phyloP scores from a whole-genome alignment of 495 filamentous ascomycete genomes.

The Penicillium malachiteum region DNA sequence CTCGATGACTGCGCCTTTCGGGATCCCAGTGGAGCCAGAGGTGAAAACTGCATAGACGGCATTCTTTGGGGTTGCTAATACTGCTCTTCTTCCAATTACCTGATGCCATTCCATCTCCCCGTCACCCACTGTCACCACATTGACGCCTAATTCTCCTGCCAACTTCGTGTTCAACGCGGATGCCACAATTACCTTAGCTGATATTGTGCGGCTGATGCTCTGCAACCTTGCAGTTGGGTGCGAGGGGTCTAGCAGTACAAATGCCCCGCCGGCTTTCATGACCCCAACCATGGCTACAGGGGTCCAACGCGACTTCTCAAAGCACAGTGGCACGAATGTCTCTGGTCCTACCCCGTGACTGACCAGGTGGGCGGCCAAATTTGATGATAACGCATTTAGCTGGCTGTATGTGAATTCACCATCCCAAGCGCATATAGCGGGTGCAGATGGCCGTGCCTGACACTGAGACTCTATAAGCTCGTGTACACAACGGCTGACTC shows the following conservation, averaged over 20 bases:
- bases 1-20: constrained; percentile 74
- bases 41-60: constrained; percentile 57
- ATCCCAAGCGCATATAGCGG: constrained; percentile 1
- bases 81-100: too few relatives aligned
- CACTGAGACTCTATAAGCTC: too few relatives aligned
- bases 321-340: background rate
- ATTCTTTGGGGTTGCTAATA: too few relatives aligned
- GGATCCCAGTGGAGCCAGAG: constrained; percentile 74
- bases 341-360: background rate
- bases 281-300: constrained; percentile 31
- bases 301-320: background rate
- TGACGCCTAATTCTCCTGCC: too few relatives aligned
- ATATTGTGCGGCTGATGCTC: constrained; percentile 31
- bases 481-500: too few relatives aligned
- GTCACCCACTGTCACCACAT: too few relatives aligned
- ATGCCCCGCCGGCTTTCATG: constrained; percentile 46
- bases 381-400: background rate
- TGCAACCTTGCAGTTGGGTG: constrained; percentile 42
- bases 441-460: background rate
- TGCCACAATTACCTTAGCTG: background rate
- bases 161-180: background rate
- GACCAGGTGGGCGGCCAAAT: background rate
- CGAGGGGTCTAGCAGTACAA: constrained; percentile 44
- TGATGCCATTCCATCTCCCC: too few relatives aligned
- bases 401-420: background rate